Conservation (phyloP, 805 yeast species). For the Candida caryicola region DNA sequence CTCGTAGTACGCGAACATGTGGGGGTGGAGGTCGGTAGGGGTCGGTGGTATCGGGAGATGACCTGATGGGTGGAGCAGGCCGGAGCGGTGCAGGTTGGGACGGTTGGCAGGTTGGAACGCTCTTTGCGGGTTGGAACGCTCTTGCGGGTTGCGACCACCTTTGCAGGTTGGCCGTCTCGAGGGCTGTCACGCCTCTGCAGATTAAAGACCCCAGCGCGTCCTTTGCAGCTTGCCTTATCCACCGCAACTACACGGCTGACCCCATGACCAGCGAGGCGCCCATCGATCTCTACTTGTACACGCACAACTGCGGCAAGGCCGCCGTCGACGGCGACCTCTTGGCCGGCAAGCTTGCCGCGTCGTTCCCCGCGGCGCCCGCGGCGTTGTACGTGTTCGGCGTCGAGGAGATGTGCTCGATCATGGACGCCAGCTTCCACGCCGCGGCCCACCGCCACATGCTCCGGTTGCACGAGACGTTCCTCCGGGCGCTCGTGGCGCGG, state of each 20-base stretch:
- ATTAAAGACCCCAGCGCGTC: too few species aligned
- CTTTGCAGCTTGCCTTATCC: too few species aligned
- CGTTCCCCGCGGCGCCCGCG: constrained; percentile 34
- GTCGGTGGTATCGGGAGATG: too few species aligned
- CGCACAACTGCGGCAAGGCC: constrained; percentile 58
- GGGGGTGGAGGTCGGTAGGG: too few species aligned
- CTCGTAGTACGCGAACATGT: constrained; percentile 33
- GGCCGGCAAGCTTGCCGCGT: constrained; percentile 21
- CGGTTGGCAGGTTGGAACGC: not conserved
- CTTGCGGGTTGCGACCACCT: not conserved
- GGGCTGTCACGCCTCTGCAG: too few species aligned
- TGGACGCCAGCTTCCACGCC: constrained; percentile 50
- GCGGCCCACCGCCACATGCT: constrained; percentile 37
- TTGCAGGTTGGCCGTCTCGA: not conserved
- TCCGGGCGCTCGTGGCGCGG: constrained; percentile 30
- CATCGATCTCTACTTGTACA: constrained; percentile 34
- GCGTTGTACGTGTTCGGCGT: constrained; percentile 60
- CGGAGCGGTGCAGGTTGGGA: not conserved
- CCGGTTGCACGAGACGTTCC: constrained; percentile 31
- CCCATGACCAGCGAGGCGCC: not conserved
- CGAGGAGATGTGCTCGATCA: constrained; percentile 58
- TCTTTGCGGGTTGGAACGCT: not conserved
- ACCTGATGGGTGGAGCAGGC: too few species aligned
- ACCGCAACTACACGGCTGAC: too few species aligned
- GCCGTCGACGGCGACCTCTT: constrained; percentile 34